Evolutionary conservation across 2,329 filamentous ascomycete genomes (phyloP), one percentile per base, ranked within the genome.

Genomic region (Colletotrichum phormii): DNA sequence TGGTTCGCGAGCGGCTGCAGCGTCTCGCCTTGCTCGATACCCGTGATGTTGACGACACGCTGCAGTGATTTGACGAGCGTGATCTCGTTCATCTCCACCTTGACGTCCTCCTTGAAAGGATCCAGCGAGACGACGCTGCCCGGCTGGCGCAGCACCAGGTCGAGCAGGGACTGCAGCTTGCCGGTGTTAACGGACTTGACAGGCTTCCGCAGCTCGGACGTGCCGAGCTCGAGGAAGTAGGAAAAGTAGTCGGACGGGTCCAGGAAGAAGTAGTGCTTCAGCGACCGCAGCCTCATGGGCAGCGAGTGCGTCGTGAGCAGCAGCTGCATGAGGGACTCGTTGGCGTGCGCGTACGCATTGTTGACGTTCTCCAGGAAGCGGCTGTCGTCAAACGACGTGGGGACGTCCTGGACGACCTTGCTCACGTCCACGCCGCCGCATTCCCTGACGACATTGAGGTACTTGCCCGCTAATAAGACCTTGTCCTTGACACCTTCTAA

Each of bases 211-310:
- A 99, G 88, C 83, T 99, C 97, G 1, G 95, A 95, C 35, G 93
- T 89, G 67, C 95, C 92, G 24, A 99, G 91, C 80, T 99, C 97
- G 72, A 99, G 91, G 81, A 99, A 99, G 83, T 98, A 97, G 3
- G 95, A 95, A 82, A 99, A 98, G 85, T 98, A 99, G 81, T 99
- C 97, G 42, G 97, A 98, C 9, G 95, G 93, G 78, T 98, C 96
- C 74, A 99, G 91, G 87, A 99, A 99, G 86, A 98, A 99, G 85
- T 99, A 99, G 83, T 99, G 97, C 81, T 99, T 99, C 51, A 99
- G 87, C 15, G 96, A 98, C 58, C 93, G 91, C 69, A 99, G 88
- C 49, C 97, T 91, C 33, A 94, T 93, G 0, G 96, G 95, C 5
- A 99, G 89, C 13, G 94, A 94, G 80, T 99, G 97, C 7, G 97